A percentile compares a stretch with the other conserved stretches of the same genome.
These are phyloP conservation scores for Calonectria pteridis DNA, from an alignment of 2,329 filamentous ascomycete genomes.

Conservation along the genomic window DNA sequence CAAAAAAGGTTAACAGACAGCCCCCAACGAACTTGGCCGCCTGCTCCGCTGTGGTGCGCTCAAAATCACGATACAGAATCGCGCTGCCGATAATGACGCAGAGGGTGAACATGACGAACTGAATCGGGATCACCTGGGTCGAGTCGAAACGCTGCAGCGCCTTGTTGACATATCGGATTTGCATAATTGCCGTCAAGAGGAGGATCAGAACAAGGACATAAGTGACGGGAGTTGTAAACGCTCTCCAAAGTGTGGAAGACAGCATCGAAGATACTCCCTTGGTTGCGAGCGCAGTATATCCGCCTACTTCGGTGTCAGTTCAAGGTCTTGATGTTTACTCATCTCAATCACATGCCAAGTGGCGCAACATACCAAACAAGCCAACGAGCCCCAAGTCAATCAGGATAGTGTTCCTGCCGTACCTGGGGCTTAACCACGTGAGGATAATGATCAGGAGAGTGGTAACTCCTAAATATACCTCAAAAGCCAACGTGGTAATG, in stretches of 20 bases:
- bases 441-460: constrained; percentile 78
- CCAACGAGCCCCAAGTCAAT: constrained; percentile 95
- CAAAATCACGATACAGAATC: constrained; percentile 93
- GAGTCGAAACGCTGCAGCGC: constrained; percentile 92
- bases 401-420: constrained; percentile 87
- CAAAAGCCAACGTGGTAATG: constrained; percentile 89
- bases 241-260: constrained; percentile 89
- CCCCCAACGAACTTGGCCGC: constrained; percentile 90
- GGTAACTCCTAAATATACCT: constrained; percentile 88
- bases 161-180: constrained; percentile 95
- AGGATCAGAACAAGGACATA: constrained; percentile 87
- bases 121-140: constrained; percentile 96
- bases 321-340: background rate
- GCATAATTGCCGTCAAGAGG: constrained; percentile 89
- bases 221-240: constrained; percentile 91
- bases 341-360: constrained; percentile 7
- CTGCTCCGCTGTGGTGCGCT: constrained; percentile 79
- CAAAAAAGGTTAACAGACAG: constrained; percentile 92
- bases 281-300: constrained; percentile 95
- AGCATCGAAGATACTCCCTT: constrained; percentile 97
- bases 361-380: constrained; percentile 78
- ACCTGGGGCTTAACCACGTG: constrained; percentile 85
- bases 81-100: constrained; percentile 96
- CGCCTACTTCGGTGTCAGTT: constrained; percentile 66
- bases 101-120: constrained; percentile 96